Conservation (phyloP, 768 basidiomycete genomes). For the Hericium alpestre region DNA sequence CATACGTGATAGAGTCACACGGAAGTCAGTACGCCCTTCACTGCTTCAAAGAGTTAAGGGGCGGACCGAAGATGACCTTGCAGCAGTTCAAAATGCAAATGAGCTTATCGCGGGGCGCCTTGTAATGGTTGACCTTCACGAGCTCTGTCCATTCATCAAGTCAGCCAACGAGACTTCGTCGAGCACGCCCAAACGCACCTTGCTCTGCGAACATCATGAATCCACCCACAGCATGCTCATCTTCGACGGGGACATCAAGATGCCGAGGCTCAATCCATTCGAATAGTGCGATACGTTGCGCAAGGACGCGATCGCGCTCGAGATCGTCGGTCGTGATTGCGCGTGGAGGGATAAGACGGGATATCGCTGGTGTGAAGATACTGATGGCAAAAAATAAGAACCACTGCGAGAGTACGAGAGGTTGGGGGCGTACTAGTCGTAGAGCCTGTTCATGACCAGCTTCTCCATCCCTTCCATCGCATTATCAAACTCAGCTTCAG, state of each 20-base stretch:
- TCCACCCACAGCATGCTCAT: constrained; percentile 36
- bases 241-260: constrained; percentile 77
- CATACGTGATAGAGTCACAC: neutral
- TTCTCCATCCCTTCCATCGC: constrained; percentile 99
- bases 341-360: constrained; percentile 50
- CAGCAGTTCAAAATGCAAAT: constrained; percentile 96
- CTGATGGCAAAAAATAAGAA: constrained; percentile 28
- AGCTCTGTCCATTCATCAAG: constrained; percentile 45
- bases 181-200: constrained; percentile 35
- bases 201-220: constrained; percentile 86
- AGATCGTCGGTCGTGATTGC: constrained; percentile 89
- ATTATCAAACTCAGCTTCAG: constrained; percentile 85
- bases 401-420: constrained; percentile 12
- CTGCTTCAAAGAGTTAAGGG: neutral
- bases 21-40: neutral
- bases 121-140: constrained; percentile 96
- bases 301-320: constrained; percentile 86
- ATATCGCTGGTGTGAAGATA: constrained; percentile 85
- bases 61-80: constrained; percentile 96
- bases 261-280: constrained; percentile 84
- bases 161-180: too few species aligned
- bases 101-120: constrained; percentile 94
- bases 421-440: constrained; percentile 64
- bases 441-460: constrained; percentile 95
- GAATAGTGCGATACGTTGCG: constrained; percentile 85